Evolutionary conservation across 2,329 filamentous ascomycete genomes (phyloP), one percentile per base, ranked within the genome.

Genomic region (Penicillium sp.): DNA sequence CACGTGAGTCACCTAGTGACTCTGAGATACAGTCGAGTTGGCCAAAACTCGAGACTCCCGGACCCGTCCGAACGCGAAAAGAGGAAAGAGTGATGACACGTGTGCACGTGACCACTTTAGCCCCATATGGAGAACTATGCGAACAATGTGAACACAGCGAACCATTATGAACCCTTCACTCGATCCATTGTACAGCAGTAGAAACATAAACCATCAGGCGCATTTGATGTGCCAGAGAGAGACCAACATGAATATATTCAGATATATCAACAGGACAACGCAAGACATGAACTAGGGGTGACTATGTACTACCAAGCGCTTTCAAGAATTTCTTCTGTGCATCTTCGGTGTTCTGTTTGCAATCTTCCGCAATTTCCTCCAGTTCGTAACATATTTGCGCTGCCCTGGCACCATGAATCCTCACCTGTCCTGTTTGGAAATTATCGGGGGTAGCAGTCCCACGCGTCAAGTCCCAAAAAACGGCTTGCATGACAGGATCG

Each of bases 201-300:
- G 52, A 45, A 21, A 42, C 42, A 53, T 37, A 55, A 17, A 28
- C 33, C 46, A 55, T 46, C 32, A 42, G 51, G 21, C 19, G 31
- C 24, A 57, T 35, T 29, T 56, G 52, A 39, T 51, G 39, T 10
- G 28, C 10, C 15, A 54, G 35, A 34, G 43, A 26, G 24, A 26
- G 24, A 26, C 2, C 26, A 26, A 26, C 3, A 26, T 26, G 26
- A 3, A 26, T 26, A 9, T 26, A 26, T 26, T 9, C 3, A 3
- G 8, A 26, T 26, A 26, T 26, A 26, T 26, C 2, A 26, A 26
- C 26, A 26, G 7, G 7, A 9, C 8, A 26, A 4, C 8, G 26
- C 2, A 26, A 26, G 26, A 26, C 7, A 26, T 8, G 8, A 26
- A 26, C 1, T 19, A 9, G 7, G 8, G 3, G 26, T 26, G 26